Conservation (phyloP, 768 basidiomycete genomes). For the Podaxis sp. region DNA sequence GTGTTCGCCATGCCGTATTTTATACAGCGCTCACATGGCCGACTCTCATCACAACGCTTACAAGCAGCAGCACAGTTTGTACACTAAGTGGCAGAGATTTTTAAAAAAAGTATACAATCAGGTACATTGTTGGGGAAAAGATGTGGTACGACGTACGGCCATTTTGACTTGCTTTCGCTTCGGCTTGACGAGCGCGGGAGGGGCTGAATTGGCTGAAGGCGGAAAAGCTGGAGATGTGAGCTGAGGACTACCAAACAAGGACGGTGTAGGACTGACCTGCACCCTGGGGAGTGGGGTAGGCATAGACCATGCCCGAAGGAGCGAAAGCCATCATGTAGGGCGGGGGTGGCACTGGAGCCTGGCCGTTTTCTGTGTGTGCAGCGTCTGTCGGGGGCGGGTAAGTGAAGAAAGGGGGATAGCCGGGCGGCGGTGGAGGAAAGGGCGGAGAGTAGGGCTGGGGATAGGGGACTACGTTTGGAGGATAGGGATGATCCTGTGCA, state of each 20-base stretch:
- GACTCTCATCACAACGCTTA: slow-evolving; percentile 85
- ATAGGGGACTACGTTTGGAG: slow-evolving; percentile 31
- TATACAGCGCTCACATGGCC: slow-evolving; percentile 87
- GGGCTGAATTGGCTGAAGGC: slow-evolving; percentile 21
- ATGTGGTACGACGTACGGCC: slow-evolving; percentile 44
- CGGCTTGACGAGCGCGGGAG: slow-evolving; percentile 28
- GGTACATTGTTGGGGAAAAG: not conserved
- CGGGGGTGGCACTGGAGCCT: slow-evolving; percentile 32
- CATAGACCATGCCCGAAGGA: slow-evolving; percentile 45
- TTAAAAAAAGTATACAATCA: not conserved
- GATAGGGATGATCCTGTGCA: slow-evolving; percentile 33
- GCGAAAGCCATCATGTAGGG: slow-evolving; percentile 44
- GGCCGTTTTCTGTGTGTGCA: slow-evolving; percentile 33
- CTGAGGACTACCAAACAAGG: not conserved
- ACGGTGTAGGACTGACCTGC: slow-evolving; percentile 29
- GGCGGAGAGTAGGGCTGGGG: slow-evolving; percentile 31
- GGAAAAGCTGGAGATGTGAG: slow-evolving; percentile 22
- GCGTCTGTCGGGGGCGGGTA: slow-evolving; percentile 43
- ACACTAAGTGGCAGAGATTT: slow-evolving; percentile 42
- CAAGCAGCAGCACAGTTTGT: slow-evolving; percentile 88
- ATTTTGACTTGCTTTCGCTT: slow-evolving; percentile 91
- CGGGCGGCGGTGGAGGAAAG: slow-evolving; percentile 31
- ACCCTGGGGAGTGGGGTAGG: slow-evolving; percentile 39
- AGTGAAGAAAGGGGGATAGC: slow-evolving; percentile 39
- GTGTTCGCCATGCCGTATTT: slow-evolving; percentile 80